Evolutionary conservation across 169 alveolate genomes (phyloP).

Genomic region (Haemoproteus tartakovskyi): DNA sequence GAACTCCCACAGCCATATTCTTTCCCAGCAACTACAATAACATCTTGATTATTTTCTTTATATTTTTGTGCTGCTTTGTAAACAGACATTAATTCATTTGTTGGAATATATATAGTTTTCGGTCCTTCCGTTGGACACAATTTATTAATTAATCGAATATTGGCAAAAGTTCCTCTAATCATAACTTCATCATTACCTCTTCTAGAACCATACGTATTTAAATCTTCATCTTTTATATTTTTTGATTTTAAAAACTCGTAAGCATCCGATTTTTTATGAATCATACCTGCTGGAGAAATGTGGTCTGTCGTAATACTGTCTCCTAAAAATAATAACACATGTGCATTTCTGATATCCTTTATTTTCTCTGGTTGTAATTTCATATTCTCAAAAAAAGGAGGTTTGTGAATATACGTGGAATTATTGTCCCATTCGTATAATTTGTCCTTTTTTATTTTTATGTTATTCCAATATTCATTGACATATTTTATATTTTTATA

Average conservation of each 20-base stretch:
- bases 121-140: slow-evolving; percentile 92
- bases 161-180: slow-evolving; percentile 97
- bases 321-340: slow-evolving; percentile 83
- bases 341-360: slow-evolving; percentile 75
- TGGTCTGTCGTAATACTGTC: slow-evolving; percentile 97
- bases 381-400: slow-evolving; percentile 90
- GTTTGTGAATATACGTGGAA: slow-evolving; percentile 93
- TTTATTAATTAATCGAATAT: slow-evolving; percentile 91
- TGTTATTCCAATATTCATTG: slow-evolving; percentile 90
- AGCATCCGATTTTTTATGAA: slow-evolving; percentile 93
- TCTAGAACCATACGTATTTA: slow-evolving; percentile 95
- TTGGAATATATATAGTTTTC: slow-evolving; percentile 88
- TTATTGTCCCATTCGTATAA: slow-evolving; percentile 90
- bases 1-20: slow-evolving; percentile 96
- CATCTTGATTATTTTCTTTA: slow-evolving; percentile 62
- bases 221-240: slow-evolving; percentile 87
- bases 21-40: slow-evolving; percentile 89
- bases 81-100: slow-evolving; percentile 85
- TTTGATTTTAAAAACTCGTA: slow-evolving; percentile 84
- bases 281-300: slow-evolving; percentile 97
- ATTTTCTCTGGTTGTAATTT: slow-evolving; percentile 33
- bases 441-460: slow-evolving; percentile 85
- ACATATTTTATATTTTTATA: slow-evolving; percentile 88
- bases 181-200: slow-evolving; percentile 96
- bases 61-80: slow-evolving; percentile 91